phyloP scores from a whole-genome alignment of 2,329 filamentous ascomycete species.

The Waltergamsia citrina region DNA sequence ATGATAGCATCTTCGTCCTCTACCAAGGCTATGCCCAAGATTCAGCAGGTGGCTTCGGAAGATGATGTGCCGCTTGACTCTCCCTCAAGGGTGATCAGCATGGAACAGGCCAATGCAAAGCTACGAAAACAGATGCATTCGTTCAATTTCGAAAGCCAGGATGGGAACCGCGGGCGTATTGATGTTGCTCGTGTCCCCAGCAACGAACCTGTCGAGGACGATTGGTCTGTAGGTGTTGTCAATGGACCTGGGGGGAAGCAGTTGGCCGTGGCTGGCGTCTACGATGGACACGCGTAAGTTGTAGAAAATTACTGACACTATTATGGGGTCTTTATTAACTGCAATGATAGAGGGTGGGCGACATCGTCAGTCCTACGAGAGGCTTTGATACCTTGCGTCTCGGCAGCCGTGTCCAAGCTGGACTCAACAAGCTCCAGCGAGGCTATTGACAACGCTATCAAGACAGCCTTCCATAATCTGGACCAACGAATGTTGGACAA shows the following conservation, averaged over 20 bases:
- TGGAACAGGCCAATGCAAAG: constrained; percentile 17
- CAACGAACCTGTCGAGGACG: constrained; percentile 24
- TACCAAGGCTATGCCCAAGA: no score
- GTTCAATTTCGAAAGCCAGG: constrained; percentile 16
- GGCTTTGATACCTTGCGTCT: constrained; percentile 31
- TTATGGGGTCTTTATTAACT: constrained; percentile 6
- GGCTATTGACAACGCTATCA: constrained; percentile 44
- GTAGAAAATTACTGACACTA: not conserved
- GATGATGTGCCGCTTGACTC: constrained; percentile 13
- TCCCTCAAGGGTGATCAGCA: constrained; percentile 13
- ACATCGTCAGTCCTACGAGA: constrained; percentile 29
- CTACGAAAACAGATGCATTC: constrained; percentile 18
- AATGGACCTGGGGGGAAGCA: constrained; percentile 16
- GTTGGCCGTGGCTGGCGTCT: constrained; percentile 24
- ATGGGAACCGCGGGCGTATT: constrained; percentile 16
- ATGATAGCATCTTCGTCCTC: constrained; percentile 2
- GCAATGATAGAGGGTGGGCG: constrained; percentile 24
- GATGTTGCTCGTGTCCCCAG: constrained; percentile 23
- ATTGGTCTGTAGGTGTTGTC: constrained; percentile 21
- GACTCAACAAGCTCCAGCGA: constrained; percentile 25
- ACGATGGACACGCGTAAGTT: constrained; percentile 39
- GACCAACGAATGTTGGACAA: constrained; percentile 44
- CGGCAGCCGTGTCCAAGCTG: constrained; percentile 20
- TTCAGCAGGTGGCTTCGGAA: constrained; percentile 9
- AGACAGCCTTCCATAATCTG: constrained; percentile 43